Base-by-base conservation (phyloP, 345 rosid species). In the rapeseed (Brassica napus) region DNA sequence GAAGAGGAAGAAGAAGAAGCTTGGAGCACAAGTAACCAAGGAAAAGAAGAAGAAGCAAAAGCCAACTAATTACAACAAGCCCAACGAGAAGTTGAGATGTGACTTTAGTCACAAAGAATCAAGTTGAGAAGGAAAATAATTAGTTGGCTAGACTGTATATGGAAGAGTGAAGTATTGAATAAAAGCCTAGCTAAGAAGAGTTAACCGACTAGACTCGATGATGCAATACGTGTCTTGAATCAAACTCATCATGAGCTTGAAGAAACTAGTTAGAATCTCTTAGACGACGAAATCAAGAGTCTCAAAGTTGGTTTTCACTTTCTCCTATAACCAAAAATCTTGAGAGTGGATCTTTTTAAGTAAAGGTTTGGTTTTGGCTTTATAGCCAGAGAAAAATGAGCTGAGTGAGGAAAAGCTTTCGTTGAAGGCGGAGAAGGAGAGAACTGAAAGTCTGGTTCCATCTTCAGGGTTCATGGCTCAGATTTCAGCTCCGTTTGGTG, bases 341-440 rank as follows among this genome's bases (percentile, higher is more conserved):
- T 44, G 31, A 16, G 30, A 24, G 7, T 3, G 0, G 49, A 30
- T 23, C 70, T 37, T 65, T 39, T 39, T 2, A 69, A 42, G 47
- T 52, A 65, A 55, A 31, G 49, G 4, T 73, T 59, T 55, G 23
- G 26, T 70, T 49, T 58, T 21, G 12, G 42, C 18, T 37, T 0
- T 65, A 3, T 79, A 94, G 97, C 88, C 86, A 16, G 97, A 94
- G 88, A 94, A 94, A 79, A 86, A 87, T 58, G 95, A 94, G 67
- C 91, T 92, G 67, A 88, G 97, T 1, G 94, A 91, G 67, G 98
- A 94, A 85, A 94, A 92, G 72, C 89, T 89, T 44, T 75, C 76
- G 14, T 77, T 94, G 67, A 94, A 94, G 84, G 85, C 84, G 15
- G 52, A 44, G 15, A 39, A 39, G 47, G 47, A 8, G 52, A 44